phyloP scores from a whole-genome alignment of 169 alveolate species.

The Cryptosporidium baileyi region DNA sequence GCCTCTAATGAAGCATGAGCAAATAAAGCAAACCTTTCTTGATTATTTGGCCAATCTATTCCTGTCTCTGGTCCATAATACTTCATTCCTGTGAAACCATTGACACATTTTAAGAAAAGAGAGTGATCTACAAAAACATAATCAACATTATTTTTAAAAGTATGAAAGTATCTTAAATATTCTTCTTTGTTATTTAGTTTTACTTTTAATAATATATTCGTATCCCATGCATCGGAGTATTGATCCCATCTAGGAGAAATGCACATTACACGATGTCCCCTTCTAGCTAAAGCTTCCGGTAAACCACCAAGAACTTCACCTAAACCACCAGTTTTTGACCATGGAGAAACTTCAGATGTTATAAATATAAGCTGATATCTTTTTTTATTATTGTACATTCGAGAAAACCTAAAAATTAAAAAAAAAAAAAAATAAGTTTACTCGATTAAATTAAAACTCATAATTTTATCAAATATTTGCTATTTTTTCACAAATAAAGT shows the following conservation, averaged over 20 bases:
- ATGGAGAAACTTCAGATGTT: conserved; percentile 70
- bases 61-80: conserved; percentile 66
- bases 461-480: too few relatives aligned
- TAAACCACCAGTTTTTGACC: conserved; percentile 70
- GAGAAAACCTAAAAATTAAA: too few relatives aligned
- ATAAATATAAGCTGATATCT: conserved; percentile 22
- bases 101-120: conserved; percentile 27
- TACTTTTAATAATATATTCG: conserved; percentile 12
- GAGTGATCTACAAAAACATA: conserved; percentile 70
- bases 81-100: conserved; percentile 1
- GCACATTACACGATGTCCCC: conserved; percentile 68
- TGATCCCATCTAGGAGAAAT: conserved; percentile 68
- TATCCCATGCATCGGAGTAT: conserved; percentile 71
- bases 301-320: conserved; percentile 72
- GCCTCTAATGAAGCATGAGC: conserved; percentile 22
- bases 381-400: neutral
- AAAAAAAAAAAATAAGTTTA: too few relatives aligned
- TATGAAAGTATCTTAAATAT: conserved; percentile 56
- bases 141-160: conserved; percentile 69
- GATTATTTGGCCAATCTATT: conserved; percentile 56
- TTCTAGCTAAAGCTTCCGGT: conserved; percentile 59
- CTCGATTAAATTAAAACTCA: too few relatives aligned
- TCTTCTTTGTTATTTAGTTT: conserved; percentile 28
- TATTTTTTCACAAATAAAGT: too few relatives aligned
- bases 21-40: conserved; percentile 53